These are phyloP conservation scores for Trypanosoma scelopori DNA, from an alignment of 208 protist genomes.

Conservation along the genomic window DNA sequence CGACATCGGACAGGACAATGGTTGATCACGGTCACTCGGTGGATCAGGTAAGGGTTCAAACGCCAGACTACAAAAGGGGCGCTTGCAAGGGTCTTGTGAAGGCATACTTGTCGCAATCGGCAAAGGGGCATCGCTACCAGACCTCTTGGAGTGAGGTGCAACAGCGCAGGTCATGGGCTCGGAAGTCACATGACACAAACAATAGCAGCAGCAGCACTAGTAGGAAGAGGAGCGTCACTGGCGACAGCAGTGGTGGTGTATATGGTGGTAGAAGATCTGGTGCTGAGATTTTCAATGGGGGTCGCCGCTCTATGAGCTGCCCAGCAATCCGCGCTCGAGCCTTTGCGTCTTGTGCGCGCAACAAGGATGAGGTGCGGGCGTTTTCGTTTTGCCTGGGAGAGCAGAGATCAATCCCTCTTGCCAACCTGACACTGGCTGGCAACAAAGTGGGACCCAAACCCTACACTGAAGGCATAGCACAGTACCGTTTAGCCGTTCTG, in stretches of 20 bases:
- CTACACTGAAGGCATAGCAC: background rate
- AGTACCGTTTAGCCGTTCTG: constrained; percentile 32
- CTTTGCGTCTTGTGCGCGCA: background rate
- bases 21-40: constrained; percentile 13
- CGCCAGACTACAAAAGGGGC: background rate
- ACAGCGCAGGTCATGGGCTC: background rate
- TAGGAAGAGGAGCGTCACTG: background rate
- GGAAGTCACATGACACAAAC: background rate
- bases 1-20: constrained; percentile 26
- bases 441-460: background rate
- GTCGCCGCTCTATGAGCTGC: constrained; percentile 16
- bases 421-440: background rate
- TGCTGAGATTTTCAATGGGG: background rate
- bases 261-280: background rate
- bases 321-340: constrained; percentile 5
- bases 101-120: constrained; percentile 5
- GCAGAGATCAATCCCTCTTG: background rate
- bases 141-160: background rate
- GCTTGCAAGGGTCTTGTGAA: constrained; percentile 4
- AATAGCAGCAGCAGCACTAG: background rate
- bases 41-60: constrained; percentile 9
- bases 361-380: background rate
- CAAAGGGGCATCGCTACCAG: background rate
- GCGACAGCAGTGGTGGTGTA: background rate
- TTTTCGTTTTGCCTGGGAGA: background rate